Percentiles rank a stretch among this genome's conserved stretches.
These are phyloP conservation scores for Tricholoma sp. DNA, from an alignment of 768 basidiomycete genomes.

Conservation along the genomic window DNA sequence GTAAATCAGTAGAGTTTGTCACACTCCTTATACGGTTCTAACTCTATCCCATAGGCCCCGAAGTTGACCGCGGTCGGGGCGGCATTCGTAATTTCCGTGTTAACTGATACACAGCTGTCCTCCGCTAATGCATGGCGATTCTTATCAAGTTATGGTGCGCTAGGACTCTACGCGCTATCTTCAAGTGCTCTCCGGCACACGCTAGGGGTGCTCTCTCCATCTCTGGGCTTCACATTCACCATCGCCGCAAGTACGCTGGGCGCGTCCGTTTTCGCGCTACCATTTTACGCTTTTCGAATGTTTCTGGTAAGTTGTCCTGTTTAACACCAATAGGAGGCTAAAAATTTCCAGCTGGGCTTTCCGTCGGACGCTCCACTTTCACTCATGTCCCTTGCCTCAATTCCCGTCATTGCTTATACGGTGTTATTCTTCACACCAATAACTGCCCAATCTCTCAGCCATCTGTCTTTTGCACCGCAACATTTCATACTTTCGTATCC, in stretches of 20 bases:
- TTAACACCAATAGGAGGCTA: background rate
- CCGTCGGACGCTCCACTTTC: slow-evolving; percentile 50
- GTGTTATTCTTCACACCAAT: slow-evolving; percentile 57
- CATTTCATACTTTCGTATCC: slow-evolving; percentile 59
- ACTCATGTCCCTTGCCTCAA: slow-evolving; percentile 47
- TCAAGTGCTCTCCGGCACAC: slow-evolving; percentile 64
- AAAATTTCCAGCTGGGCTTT: slow-evolving; percentile 36
- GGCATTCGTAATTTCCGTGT: slow-evolving; percentile 51
- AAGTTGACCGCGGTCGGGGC: slow-evolving; percentile 41
- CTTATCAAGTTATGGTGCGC: slow-evolving; percentile 63
- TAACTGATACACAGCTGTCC: slow-evolving; percentile 48
- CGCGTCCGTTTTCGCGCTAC: slow-evolving; percentile 56
- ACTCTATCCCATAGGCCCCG: slow-evolving; percentile 35
- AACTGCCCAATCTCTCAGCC: slow-evolving; percentile 40
- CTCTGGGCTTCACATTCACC: slow-evolving; percentile 51
- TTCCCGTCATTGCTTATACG: slow-evolving; percentile 61
- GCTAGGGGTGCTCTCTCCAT: slow-evolving; percentile 49
- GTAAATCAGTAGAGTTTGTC: slow-evolving; percentile 31
- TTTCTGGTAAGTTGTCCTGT: slow-evolving; percentile 43
- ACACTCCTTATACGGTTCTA: background rate
- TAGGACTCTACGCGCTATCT: slow-evolving; percentile 53
- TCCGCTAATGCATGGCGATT: slow-evolving; percentile 35
- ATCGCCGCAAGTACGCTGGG: slow-evolving; percentile 56
- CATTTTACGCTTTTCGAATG: slow-evolving; percentile 58
- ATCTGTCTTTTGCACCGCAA: slow-evolving; percentile 47